Conservation (phyloP, 306 rosid species). For the Quercus parvula region DNA sequence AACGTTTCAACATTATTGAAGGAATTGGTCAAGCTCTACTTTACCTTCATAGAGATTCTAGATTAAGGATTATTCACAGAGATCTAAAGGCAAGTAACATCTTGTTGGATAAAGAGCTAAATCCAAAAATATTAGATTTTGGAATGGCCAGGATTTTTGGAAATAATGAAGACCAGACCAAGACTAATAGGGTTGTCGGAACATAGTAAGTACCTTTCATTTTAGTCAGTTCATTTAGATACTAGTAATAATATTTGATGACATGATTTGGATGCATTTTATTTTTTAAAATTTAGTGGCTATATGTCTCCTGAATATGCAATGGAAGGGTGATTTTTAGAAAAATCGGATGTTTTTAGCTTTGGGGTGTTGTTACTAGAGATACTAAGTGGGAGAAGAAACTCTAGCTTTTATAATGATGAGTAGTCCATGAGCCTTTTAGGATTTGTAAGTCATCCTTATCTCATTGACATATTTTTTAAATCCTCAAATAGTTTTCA, state of each 20-base stretch:
- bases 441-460: constrained; percentile 12
- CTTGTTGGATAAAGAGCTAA: no score
- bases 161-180: not conserved
- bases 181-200: constrained; percentile 28
- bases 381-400: constrained; percentile 12
- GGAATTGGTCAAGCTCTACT: no score
- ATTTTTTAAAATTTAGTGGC: not conserved
- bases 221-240: not conserved
- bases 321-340: not conserved
- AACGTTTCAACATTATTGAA: no score
- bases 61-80: no score
- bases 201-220: constrained; percentile 1
- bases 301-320: not conserved
- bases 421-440: constrained; percentile 14
- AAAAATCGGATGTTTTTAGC: not conserved
- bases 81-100: no score
- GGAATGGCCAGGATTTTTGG: constrained; percentile 19
- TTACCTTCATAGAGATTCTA: no score
- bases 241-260: not conserved
- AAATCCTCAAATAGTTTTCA: not conserved
- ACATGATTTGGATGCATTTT: not conserved
- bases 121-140: constrained; percentile 19
- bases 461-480: not conserved
- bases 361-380: constrained; percentile 15
- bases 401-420: not conserved